Evolutionary conservation across 495 filamentous ascomycete genomes (phyloP).

Genomic region (Annulohypoxylon maeteangense): DNA sequence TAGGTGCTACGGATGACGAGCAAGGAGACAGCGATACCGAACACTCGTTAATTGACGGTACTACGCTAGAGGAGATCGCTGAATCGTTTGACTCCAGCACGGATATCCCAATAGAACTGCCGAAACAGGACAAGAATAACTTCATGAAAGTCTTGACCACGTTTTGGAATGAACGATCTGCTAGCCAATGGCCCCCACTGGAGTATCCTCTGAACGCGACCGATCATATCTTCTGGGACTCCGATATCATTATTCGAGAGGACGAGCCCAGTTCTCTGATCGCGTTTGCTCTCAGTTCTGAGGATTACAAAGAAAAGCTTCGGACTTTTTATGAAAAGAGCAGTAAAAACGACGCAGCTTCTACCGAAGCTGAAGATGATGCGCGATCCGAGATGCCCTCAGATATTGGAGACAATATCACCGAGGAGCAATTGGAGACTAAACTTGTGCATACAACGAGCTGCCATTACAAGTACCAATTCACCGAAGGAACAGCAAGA

Average conservation of each 20-base stretch:
- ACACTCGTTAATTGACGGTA: slow-evolving; percentile 68
- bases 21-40: slow-evolving; percentile 78
- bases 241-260: slow-evolving; percentile 96
- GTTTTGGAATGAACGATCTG: slow-evolving; percentile 98
- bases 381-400: slow-evolving; percentile 44
- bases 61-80: slow-evolving; percentile 62
- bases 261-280: slow-evolving; percentile 97
- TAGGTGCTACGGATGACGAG: slow-evolving; percentile 69
- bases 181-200: slow-evolving; percentile 92
- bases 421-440: slow-evolving; percentile 73
- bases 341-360: slow-evolving; percentile 53
- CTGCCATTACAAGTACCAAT: slow-evolving; percentile 94
- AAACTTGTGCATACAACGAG: slow-evolving; percentile 83
- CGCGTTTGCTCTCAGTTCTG: slow-evolving; percentile 86
- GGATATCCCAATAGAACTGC: slow-evolving; percentile 77
- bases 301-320: slow-evolving; percentile 85
- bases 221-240: slow-evolving; percentile 97
- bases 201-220: slow-evolving; percentile 90
- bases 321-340: slow-evolving; percentile 57
- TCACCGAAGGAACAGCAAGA: slow-evolving; percentile 87
- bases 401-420: slow-evolving; percentile 41
- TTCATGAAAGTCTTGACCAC: slow-evolving; percentile 94
- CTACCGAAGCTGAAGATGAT: slow-evolving; percentile 38
- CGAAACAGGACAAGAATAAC: slow-evolving; percentile 89
- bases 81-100: slow-evolving; percentile 72